These are phyloP conservation scores for Allium sativum DNA, from an alignment of 106 monocot genomes.

Conservation along the genomic window DNA sequence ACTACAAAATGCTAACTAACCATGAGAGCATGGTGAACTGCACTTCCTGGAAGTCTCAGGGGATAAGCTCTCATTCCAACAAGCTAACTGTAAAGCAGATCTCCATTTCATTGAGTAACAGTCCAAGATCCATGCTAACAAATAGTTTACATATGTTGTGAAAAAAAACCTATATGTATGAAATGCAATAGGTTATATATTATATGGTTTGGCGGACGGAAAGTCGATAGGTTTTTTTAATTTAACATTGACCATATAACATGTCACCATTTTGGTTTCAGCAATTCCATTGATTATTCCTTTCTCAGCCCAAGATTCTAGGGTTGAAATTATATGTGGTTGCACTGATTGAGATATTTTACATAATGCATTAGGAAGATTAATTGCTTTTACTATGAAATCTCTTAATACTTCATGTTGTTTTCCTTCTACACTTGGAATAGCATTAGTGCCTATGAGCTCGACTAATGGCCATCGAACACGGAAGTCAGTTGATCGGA, in stretches of 20 bases:
- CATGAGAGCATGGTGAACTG: constrained; percentile 1
- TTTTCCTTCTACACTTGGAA: constrained; percentile 9
- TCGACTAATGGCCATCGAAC: constrained; percentile 8
- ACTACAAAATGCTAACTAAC: constrained; percentile 3
- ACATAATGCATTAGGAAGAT: constrained; percentile 5
- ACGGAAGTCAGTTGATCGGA: constrained; percentile 4
- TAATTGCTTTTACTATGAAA: constrained; percentile 13
- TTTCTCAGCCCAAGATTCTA: constrained; percentile 14
- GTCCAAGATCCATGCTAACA: constrained; percentile 15
- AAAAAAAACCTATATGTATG: no score
- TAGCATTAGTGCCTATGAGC: constrained; percentile 5
- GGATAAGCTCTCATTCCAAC: constrained; percentile 8
- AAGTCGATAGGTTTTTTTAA: no score
- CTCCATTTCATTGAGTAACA: constrained; percentile 1
- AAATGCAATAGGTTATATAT: no score
- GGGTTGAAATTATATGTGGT: constrained; percentile 6
- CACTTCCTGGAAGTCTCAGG: constrained; percentile 8
- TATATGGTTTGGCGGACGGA: no score
- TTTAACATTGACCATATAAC: no score
- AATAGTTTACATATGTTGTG: constrained; percentile 20
- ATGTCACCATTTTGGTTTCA: constrained; percentile 18
- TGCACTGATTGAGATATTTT: constrained; percentile 9
- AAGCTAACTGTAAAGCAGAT: constrained; percentile 2
- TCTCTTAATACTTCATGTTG: constrained; percentile 11
- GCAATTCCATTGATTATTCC: constrained; percentile 11